Base-by-base conservation (phyloP, 208 protist genomes). In the Sergeia podlipaevii region DNA sequence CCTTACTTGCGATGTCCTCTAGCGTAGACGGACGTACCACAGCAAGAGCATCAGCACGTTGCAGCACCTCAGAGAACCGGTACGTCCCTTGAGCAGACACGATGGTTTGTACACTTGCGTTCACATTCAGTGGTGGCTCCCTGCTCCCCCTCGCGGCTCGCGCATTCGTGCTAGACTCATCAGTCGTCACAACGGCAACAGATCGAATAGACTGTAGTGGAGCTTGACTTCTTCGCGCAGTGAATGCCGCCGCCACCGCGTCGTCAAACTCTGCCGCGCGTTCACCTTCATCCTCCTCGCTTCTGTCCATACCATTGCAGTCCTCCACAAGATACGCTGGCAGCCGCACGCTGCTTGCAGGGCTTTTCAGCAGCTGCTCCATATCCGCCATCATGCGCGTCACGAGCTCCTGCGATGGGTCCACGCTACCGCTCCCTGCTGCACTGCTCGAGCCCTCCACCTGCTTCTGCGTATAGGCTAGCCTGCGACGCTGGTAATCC, bases 21-120 rank as follows among this genome's bases (percentile, higher is more conserved):
- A 65, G 26, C 0, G 68, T 43, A 1, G 49, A 28, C 0, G 58
- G 57, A 0, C 63, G 70, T n/a, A 70, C 43, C 36, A 64, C 42
- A 3, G 70, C 43, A 11, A 59, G 41, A 55, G 52, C 61, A 43
- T 71, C 65, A 3, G 58, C 57, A 13, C 56, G 58, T 30, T 58
- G 18, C 17, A 57, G 27, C 26, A 77, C 70, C 57, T 71, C 63
- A 13, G 50, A 50, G 45, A 64, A 70, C 0, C 29, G 37, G 41
- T 52, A 71, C 30, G 30, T 52, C 7, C 54, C 27, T 0, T 15
- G 23, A 1, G 11, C 45, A 2, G 32, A 15, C 17, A 37, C 37
- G 10, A 71, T 55, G 11, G 54, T 60, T 27, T 59, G 52, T 26
- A 37, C 45, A 17, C 67, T 52, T 10, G 42, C 44, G 36, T 59